phyloP scores from a whole-genome alignment of 129 eudicot species.

The Flaveria trinervia region DNA sequence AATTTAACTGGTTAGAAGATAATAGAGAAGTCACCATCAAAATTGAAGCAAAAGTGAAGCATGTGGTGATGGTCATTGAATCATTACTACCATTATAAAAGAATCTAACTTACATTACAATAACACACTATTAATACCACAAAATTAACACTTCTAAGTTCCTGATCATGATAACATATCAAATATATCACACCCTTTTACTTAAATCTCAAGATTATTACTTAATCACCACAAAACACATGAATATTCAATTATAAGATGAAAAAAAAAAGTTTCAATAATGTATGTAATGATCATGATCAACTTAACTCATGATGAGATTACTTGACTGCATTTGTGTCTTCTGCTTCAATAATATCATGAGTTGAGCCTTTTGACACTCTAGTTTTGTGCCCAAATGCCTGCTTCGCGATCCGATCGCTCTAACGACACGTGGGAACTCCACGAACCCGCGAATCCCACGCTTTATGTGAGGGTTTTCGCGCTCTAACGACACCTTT shows the following conservation, averaged over 20 bases:
- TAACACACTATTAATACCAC: constrained; percentile 26
- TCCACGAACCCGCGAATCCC: constrained; percentile 88
- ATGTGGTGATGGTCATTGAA: constrained; percentile 30
- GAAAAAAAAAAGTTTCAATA: background rate
- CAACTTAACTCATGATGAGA: constrained; percentile 49
- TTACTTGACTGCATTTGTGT: constrained; percentile 46
- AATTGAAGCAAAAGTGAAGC: constrained; percentile 14
- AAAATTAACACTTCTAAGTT: constrained; percentile 13
- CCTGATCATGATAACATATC: background rate
- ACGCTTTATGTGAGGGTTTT: constrained; percentile 79
- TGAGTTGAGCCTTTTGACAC: constrained; percentile 77
- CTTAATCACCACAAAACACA: constrained; percentile 32
- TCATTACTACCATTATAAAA: constrained; percentile 24
- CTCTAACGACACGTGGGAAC: constrained; percentile 66
- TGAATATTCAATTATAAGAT: constrained; percentile 5
- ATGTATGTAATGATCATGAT: constrained; percentile 18
- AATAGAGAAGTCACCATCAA: constrained; percentile 7
- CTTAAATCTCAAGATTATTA: constrained; percentile 23
- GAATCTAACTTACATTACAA: constrained; percentile 6
- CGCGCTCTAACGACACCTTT: constrained; percentile 45
- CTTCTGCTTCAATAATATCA: constrained; percentile 65
- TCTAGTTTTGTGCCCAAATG: constrained; percentile 59
- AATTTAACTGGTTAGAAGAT: background rate
- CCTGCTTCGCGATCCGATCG: constrained; percentile 62
- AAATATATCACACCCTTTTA: constrained; percentile 24